Evolutionary conservation across 1,139 yeast genomes (phyloP).

Genomic region (Diutina mesorugosa): DNA sequence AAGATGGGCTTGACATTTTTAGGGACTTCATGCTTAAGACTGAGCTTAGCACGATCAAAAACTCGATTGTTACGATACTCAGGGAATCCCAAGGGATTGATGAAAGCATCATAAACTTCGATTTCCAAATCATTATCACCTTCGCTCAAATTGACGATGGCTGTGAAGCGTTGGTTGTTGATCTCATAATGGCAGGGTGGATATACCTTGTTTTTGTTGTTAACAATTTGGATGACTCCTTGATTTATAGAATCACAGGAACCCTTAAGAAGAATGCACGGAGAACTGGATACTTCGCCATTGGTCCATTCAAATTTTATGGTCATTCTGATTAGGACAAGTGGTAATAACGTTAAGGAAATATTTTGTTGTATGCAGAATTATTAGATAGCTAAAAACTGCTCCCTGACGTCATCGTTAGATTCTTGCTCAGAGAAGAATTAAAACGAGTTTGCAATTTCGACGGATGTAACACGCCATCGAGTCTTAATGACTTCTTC

Average conservation of each 20-base stretch:
- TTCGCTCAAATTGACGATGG: conserved; percentile 55
- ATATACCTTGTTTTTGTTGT: conserved; percentile 33
- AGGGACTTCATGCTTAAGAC: conserved; percentile 21
- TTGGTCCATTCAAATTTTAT: conserved; percentile 21
- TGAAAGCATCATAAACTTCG: conserved; percentile 12
- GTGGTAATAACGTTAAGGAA: not conserved
- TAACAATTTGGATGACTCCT: conserved; percentile 21
- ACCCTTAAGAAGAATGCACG: conserved; percentile 27
- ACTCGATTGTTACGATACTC: conserved; percentile 4
- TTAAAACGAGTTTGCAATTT: too few species aligned
- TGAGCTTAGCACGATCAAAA: not conserved
- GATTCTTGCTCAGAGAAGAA: too few species aligned
- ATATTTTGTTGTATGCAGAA: not conserved
- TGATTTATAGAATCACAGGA: conserved; percentile 9
- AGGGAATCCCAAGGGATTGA: conserved; percentile 19
- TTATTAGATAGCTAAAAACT: not conserved
- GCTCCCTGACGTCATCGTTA: not conserved
- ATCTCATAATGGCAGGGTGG: conserved; percentile 69
- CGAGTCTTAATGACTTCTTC: too few species aligned
- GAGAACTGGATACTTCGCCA: conserved; percentile 29
- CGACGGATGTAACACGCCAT: too few species aligned
- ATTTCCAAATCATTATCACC: conserved; percentile 40
- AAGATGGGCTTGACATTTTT: conserved; percentile 68
- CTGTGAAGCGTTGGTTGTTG: conserved; percentile 60
- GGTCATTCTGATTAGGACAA: not conserved